A percentile compares a stretch with the other conserved stretches of the same genome.
These are phyloP conservation scores for Sherardia arvensis DNA, from an alignment of 257 asterid genomes.

Conservation along the genomic window DNA sequence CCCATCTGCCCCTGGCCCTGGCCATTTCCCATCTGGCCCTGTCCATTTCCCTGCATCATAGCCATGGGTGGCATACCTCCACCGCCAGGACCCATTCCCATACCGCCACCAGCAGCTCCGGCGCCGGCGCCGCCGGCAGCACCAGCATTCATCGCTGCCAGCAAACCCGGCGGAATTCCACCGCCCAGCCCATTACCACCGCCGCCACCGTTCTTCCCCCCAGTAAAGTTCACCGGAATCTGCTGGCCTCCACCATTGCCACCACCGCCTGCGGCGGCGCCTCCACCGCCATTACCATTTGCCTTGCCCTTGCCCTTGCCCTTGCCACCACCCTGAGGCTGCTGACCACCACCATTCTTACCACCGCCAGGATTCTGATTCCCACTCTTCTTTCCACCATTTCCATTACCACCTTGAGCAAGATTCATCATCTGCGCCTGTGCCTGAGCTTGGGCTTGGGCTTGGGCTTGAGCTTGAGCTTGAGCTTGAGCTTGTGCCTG, in stretches of 20 bases:
- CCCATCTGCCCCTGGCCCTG: conserved; percentile 21
- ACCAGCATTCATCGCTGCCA: conserved; percentile 53
- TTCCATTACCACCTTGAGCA: conserved; percentile 26
- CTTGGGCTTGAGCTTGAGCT: no score
- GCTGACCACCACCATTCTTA: conserved; percentile 58
- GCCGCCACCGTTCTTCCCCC: conserved; percentile 44
- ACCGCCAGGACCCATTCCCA: conserved; percentile 31
- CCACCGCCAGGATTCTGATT: conserved; percentile 32
- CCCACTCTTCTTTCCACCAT: conserved; percentile 40
- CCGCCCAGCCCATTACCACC: conserved; percentile 51
- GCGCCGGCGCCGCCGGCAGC: conserved; percentile 30
- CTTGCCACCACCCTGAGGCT: neutral
- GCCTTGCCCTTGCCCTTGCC: neutral
- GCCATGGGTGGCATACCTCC: conserved; percentile 43
- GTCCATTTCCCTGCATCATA: no score
- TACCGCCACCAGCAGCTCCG: conserved; percentile 36
- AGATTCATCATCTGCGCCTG: no score
- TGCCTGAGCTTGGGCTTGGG: no score
- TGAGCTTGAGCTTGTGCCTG: no score
- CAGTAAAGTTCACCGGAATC: conserved; percentile 11
- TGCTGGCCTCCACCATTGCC: no score
- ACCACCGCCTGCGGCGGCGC: neutral
- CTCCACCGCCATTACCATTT: neutral
- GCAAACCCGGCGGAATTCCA: conserved; percentile 92
- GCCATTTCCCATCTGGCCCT: conserved; percentile 17